Evolutionary conservation across 768 basidiomycete species (phyloP), one percentile per base, ranked within the genome.

Genomic region (Termitomyces sp.): DNA sequence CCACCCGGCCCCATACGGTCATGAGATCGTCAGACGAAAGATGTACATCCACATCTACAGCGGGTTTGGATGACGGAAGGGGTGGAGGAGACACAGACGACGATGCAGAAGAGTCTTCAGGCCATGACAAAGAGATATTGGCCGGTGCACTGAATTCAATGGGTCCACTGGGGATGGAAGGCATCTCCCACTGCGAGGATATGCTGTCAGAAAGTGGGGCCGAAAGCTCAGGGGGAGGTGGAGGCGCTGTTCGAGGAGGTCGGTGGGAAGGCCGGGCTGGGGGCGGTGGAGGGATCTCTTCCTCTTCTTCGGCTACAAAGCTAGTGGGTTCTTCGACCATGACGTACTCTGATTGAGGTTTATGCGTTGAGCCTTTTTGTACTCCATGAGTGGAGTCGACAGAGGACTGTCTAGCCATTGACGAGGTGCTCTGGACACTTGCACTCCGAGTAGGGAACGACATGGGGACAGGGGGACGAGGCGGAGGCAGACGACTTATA

Each of bases 1-100:
- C 94, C 1, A 90, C 84, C 30, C 84, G 82, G 5, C 83, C 82
- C 81, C 88, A 88, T 5, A 92, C 70, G 2, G 77, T 74, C 61
- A 84, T 83, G 51, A 97, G 74, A 14, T 92, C 87, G 43, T 92
- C 90, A 0, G 82, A 58, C 35, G 81, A 73, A 45, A 83, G 65
- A 8, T 74, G 74, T 3, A 68, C 64, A 9, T 80, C 79, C 13
- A 60, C 54, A 26, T 69, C 64, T 43, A 60, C 58, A 13, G 59
- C 54, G 43, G 65, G 66, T 13, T 60, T 30, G n/a, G 28, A 9
- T 6, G 52, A 22, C 58, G 53, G 45, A 18, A 62, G 18, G 56
- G 56, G 14, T 40, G 58, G 59, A 54, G 65, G 56, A 57, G 58
- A 40, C 35, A 64, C 63, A 14, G 69, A 57, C 46, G 49, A 69